Conservation (phyloP, 768 basidiomycete genomes). For the Boletus insuetus region DNA sequence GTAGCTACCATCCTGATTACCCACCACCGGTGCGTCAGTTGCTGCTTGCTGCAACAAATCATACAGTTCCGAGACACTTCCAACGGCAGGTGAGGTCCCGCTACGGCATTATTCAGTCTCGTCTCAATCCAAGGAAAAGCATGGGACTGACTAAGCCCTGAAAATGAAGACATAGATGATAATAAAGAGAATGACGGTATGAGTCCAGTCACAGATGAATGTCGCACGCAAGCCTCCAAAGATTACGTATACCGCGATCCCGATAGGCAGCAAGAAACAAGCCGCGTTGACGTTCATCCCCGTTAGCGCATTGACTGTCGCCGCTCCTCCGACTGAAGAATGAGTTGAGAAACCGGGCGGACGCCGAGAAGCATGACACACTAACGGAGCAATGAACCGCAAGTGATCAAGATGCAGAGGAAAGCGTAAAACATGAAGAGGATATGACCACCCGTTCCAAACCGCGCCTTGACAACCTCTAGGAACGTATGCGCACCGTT, state of each 20-base stretch:
- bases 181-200: slow-evolving; percentile 44
- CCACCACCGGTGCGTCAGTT: slow-evolving; percentile 42
- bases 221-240: slow-evolving; percentile 44
- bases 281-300: slow-evolving; percentile 45
- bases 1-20: slow-evolving; percentile 52
- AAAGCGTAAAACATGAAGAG: slow-evolving; percentile 54
- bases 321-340: slow-evolving; percentile 41
- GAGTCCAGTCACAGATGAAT: slow-evolving; percentile 45
- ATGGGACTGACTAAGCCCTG: slow-evolving; percentile 24
- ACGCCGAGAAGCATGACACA: background rate
- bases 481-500: slow-evolving; percentile 57
- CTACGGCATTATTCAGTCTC: slow-evolving; percentile 16
- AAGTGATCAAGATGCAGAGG: slow-evolving; percentile 49
- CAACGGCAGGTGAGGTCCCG: slow-evolving; percentile 37
- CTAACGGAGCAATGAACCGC: slow-evolving; percentile 48
- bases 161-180: slow-evolving; percentile 33
- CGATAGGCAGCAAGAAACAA: slow-evolving; percentile 45
- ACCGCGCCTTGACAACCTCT: slow-evolving; percentile 52
- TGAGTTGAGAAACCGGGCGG: background rate
- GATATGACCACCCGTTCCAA: slow-evolving; percentile 45
- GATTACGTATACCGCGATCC: slow-evolving; percentile 42
- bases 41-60: slow-evolving; percentile 47
- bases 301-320: slow-evolving; percentile 44
- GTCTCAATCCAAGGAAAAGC: background rate
- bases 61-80: slow-evolving; percentile 41